These are phyloP conservation scores for Penicillium sp. DNA, from an alignment of 2,329 filamentous ascomycete species.

Conservation along the genomic window DNA sequence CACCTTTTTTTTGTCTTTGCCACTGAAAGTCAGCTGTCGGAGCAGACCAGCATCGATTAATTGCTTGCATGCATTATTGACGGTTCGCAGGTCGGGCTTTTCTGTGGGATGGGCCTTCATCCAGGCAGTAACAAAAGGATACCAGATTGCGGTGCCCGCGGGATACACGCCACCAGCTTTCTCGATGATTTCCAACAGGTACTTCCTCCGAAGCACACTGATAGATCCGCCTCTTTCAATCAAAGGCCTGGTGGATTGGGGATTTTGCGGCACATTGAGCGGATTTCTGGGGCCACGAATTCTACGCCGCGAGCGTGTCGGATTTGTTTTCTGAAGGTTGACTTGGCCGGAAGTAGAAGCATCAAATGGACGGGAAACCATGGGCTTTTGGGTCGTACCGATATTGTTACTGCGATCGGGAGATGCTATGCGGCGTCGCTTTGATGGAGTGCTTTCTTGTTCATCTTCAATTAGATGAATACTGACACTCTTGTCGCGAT, in stretches of 20 bases:
- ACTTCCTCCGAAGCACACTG: conserved; percentile 47
- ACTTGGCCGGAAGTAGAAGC: neutral
- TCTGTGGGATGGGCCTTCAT: conserved; percentile 45
- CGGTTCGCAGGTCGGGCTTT: conserved; percentile 53
- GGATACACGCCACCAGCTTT: conserved; percentile 57
- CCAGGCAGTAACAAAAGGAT: conserved; percentile 57
- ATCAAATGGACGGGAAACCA: neutral
- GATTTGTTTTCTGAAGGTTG: neutral
- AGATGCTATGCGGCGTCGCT: conserved; percentile 12
- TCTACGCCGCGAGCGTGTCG: neutral
- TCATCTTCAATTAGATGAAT: conserved; percentile 8
- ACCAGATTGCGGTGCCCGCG: conserved; percentile 54
- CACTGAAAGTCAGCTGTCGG: conserved; percentile 54
- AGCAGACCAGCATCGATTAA: conserved; percentile 53
- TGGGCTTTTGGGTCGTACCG: neutral
- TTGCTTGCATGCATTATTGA: conserved; percentile 51
- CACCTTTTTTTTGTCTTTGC: conserved; percentile 48
- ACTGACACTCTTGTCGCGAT: conserved; percentile 5
- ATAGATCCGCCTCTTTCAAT: conserved; percentile 45
- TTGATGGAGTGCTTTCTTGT: conserved; percentile 12
- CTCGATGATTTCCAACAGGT: conserved; percentile 56
- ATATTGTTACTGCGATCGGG: neutral
- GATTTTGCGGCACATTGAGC: neutral
- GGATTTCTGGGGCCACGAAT: neutral
- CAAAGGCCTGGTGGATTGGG: neutral